A percentile compares a stretch with the other conserved stretches of the same genome.
Evolutionary conservation across 805 yeast species (phyloP).

Genomic region (Yarrowia alimentaria): DNA sequence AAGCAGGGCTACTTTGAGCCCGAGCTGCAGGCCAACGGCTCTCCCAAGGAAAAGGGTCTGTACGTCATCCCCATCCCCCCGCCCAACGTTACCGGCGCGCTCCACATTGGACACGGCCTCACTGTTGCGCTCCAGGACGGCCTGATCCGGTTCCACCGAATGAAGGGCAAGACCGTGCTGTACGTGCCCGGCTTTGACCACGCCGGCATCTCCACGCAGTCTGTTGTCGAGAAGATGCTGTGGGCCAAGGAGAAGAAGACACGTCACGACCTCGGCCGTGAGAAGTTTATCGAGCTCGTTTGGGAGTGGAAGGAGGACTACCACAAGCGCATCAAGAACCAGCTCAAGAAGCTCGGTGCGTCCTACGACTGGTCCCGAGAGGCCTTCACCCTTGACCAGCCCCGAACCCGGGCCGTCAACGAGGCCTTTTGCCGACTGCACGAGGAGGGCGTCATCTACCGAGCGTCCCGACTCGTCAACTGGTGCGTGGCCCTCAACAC

Average conservation of each 20-base stretch:
- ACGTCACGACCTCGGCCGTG: constrained; percentile 94
- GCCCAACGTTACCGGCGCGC: constrained; percentile 97
- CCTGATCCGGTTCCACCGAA: constrained; percentile 88
- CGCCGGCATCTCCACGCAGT: constrained; percentile 98
- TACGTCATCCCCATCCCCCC: constrained; percentile 98
- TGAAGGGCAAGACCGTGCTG: constrained; percentile 92
- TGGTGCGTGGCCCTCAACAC: constrained; percentile 96
- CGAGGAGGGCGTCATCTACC: constrained; percentile 92
- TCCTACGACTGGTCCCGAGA: constrained; percentile 96
- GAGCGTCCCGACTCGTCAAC: constrained; percentile 89
- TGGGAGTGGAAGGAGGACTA: constrained; percentile 99
- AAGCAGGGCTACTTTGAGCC: constrained; percentile 86
- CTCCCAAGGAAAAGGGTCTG: constrained; percentile 73
- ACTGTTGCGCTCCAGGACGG: constrained; percentile 94
- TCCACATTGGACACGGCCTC: constrained; percentile 97
- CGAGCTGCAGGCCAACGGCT: constrained; percentile 70
- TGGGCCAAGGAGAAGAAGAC: constrained; percentile 87
- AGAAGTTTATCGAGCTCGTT: constrained; percentile 77
- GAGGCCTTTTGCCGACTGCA: constrained; percentile 90
- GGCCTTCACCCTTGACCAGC: constrained; percentile 86
- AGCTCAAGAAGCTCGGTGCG: constrained; percentile 85
- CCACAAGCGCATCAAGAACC: constrained; percentile 79
- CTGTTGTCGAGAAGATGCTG: constrained; percentile 93
- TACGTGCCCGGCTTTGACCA: constrained; percentile 97
- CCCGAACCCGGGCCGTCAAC: constrained; percentile 71